These are phyloP conservation scores for Cerioporus squamosus DNA, from an alignment of 1,284 basidiomycete genomes.

Conservation along the genomic window DNA sequence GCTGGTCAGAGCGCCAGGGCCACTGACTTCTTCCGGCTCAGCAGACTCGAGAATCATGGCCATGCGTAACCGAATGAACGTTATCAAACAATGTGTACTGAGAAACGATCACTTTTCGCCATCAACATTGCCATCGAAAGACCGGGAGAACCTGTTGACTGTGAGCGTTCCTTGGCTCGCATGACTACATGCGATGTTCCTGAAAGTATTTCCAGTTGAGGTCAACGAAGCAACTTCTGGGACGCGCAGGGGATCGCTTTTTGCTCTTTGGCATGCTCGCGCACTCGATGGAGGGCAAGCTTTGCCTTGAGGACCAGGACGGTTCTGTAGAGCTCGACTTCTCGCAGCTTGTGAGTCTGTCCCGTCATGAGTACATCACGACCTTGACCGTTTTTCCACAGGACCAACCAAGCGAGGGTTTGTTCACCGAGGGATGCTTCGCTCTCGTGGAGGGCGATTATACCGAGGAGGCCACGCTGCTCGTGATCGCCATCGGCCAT, in stretches of 20 bases:
- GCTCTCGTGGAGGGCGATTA: constrained; percentile 97
- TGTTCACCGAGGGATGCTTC: constrained; percentile 97
- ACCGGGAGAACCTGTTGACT: constrained; percentile 85
- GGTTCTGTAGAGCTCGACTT: constrained; percentile 92
- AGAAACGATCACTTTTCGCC: constrained; percentile 97
- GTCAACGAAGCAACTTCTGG: constrained; percentile 95
- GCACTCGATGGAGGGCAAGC: constrained; percentile 86
- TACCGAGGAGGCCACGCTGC: constrained; percentile 87
- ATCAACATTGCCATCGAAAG: constrained; percentile 86
- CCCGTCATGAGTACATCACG: background rate
- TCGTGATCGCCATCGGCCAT: constrained; percentile 94
- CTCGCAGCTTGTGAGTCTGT: constrained; percentile 72
- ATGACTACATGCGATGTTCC: background rate
- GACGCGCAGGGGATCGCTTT: constrained; percentile 89
- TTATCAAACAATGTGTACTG: constrained; percentile 89
- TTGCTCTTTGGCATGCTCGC: constrained; percentile 93
- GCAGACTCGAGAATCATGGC: constrained; percentile 80
- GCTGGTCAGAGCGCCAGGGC: constrained; percentile 45
- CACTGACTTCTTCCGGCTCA: constrained; percentile 75
- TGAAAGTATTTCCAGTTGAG: constrained; percentile 63
- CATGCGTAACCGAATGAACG: constrained; percentile 81
- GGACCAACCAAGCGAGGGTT: constrained; percentile 92
- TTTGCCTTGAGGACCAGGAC: constrained; percentile 94
- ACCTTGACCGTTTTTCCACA: constrained; percentile 35
- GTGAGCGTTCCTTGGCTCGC: constrained; percentile 45